These are phyloP conservation scores for Clavaria fumosa DNA, from an alignment of 768 basidiomycete genomes.

Conservation along the genomic window DNA sequence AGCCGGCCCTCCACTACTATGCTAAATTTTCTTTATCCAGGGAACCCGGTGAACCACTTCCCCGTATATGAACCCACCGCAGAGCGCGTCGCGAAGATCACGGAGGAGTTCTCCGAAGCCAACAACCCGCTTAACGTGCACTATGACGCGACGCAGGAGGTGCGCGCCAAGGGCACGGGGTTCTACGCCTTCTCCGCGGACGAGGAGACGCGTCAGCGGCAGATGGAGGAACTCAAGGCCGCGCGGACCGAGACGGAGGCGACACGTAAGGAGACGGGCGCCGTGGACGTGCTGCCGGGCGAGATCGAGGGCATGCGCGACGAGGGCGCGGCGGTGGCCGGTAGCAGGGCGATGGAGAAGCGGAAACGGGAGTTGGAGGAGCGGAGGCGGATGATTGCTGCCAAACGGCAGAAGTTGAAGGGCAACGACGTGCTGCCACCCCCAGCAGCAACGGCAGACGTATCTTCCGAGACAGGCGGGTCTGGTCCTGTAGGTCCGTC, in stretches of 20 bases:
- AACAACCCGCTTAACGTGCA: slow-evolving; percentile 60
- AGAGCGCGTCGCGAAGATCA: slow-evolving; percentile 64
- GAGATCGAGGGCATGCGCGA: slow-evolving; percentile 64
- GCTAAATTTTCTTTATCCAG: slow-evolving; percentile 22
- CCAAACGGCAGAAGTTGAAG: slow-evolving; percentile 45
- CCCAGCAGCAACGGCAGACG: no score
- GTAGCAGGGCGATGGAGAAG: slow-evolving; percentile 54
- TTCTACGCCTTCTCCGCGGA: slow-evolving; percentile 87
- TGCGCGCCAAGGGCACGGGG: slow-evolving; percentile 78
- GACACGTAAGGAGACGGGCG: slow-evolving; percentile 42
- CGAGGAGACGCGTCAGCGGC: slow-evolving; percentile 55
- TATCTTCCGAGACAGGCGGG: no score
- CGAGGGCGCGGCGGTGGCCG: slow-evolving; percentile 16
- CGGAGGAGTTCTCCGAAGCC: slow-evolving; percentile 50
- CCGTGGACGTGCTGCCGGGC: slow-evolving; percentile 46
- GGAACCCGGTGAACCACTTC: slow-evolving; percentile 73
- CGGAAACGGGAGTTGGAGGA: slow-evolving; percentile 63
- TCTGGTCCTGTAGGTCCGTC: no score
- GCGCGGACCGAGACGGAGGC: slow-evolving; percentile 59
- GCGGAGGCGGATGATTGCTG: slow-evolving; percentile 42
- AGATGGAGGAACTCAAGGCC: slow-evolving; percentile 71
- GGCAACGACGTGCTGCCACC: slow-evolving; percentile 6
- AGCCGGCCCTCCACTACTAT: background rate
- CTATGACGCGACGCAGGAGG: slow-evolving; percentile 72
- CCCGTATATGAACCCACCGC: slow-evolving; percentile 77